Evolutionary conservation across 495 filamentous ascomycete genomes (phyloP).

Genomic region (Daldinia vernicosa): DNA sequence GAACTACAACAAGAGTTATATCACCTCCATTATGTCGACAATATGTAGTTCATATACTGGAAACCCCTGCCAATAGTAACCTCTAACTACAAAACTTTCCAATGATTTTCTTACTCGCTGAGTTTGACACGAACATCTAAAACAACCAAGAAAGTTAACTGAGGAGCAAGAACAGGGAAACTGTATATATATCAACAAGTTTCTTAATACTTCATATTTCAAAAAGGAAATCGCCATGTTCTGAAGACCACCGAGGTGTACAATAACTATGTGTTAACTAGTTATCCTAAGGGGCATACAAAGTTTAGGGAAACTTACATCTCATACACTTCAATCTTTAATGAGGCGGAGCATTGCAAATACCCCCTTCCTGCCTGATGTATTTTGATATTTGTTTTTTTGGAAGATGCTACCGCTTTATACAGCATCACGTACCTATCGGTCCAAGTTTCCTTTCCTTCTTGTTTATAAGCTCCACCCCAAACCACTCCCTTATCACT

Average conservation of each 20-base stretch:
- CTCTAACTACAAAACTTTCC: too few species aligned
- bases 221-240: too few species aligned
- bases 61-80: not conserved
- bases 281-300: not conserved
- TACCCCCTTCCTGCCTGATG: not conserved
- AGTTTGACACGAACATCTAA: too few species aligned
- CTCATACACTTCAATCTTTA: not conserved
- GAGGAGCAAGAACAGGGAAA: too few species aligned
- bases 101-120: not conserved
- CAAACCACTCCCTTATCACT: not conserved
- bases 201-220: too few species aligned
- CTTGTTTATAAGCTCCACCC: not conserved
- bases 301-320: not conserved
- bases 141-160: too few species aligned
- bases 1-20: too few species aligned
- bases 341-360: not conserved
- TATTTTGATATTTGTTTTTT: not conserved
- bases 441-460: constrained; percentile 3
- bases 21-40: too few species aligned
- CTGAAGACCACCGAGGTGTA: too few species aligned
- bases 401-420: not conserved
- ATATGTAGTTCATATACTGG: not conserved
- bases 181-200: too few species aligned
- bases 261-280: not conserved
- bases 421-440: not conserved